Conservation (phyloP, 257 asterid species). For the Cinchona pubescens region DNA sequence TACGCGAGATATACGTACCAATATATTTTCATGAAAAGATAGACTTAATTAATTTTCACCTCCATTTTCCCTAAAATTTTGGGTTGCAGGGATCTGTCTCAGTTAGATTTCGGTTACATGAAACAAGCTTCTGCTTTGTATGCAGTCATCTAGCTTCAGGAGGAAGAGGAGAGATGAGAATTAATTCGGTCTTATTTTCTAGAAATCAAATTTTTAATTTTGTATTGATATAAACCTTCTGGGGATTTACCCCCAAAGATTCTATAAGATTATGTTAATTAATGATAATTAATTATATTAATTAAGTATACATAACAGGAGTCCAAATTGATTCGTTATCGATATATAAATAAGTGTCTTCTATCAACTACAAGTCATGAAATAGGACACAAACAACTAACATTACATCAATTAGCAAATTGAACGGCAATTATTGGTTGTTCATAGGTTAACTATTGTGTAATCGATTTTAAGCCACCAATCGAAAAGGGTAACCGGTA, state of each 20-base stretch:
- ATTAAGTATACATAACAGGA: background rate
- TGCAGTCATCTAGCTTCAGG: slow-evolving; percentile 41
- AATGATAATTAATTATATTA: too few species aligned
- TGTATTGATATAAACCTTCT: too few species aligned
- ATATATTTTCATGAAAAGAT: background rate
- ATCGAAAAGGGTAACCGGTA: slow-evolving; percentile 9
- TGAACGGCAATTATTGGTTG: slow-evolving; percentile 20
- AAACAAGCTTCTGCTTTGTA: slow-evolving; percentile 44
- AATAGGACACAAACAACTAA: slow-evolving; percentile 14
- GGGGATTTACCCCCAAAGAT: slow-evolving; percentile 50
- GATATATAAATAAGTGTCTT: slow-evolving; percentile 24
- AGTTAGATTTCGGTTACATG: slow-evolving; percentile 39
- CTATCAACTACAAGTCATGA: background rate
- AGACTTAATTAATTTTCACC: slow-evolving; percentile 4
- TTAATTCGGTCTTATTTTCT: too few species aligned
- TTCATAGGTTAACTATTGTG: slow-evolving; percentile 34
- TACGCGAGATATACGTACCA: background rate
- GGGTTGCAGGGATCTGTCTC: slow-evolving; percentile 39
- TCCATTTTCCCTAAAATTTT: background rate
- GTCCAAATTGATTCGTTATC: slow-evolving; percentile 25
- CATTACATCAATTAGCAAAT: background rate
- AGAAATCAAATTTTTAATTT: too few species aligned
- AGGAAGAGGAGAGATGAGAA: slow-evolving; percentile 40
- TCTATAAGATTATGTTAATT: slow-evolving; percentile 46
- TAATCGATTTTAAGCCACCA: slow-evolving; percentile 29